phyloP scores from a whole-genome alignment of 148 eudicot species.

The Rhododendron kiyosumense region DNA sequence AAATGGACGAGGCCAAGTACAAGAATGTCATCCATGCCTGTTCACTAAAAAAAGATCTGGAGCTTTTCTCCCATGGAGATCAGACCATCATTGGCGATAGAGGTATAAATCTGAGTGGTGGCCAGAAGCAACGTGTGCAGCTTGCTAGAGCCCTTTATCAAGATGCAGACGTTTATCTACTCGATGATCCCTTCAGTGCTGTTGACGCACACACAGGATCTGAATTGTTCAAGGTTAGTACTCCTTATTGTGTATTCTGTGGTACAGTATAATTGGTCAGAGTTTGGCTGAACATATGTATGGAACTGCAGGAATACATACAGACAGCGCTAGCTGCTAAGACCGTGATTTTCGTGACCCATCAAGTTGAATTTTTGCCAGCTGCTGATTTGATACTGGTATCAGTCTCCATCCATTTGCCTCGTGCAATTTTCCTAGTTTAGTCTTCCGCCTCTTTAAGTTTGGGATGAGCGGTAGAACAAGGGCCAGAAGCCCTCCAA shows the following conservation, averaged over 20 bases:
- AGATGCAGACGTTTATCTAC: slow-evolving; percentile 89
- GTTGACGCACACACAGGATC: slow-evolving; percentile 96
- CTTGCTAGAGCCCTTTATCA: slow-evolving; percentile 97
- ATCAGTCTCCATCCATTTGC: slow-evolving; percentile 8
- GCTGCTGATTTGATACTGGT: slow-evolving; percentile 90
- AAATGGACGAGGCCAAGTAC: slow-evolving; percentile 79
- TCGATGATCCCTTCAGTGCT: slow-evolving; percentile 98
- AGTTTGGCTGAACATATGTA: slow-evolving; percentile 22
- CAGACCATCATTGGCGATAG: slow-evolving; percentile 93
- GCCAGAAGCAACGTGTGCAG: slow-evolving; percentile 97
- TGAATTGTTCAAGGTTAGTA: slow-evolving; percentile 67
- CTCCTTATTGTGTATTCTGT: slow-evolving; percentile 1
- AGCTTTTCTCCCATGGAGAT: slow-evolving; percentile 83
- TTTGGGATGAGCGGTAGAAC: background rate
- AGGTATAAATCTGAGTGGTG: slow-evolving; percentile 97
- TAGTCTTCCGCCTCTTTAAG: background rate
- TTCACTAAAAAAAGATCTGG: slow-evolving; percentile 77
- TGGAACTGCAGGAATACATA: slow-evolving; percentile 69
- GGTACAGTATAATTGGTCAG: slow-evolving; percentile 6
- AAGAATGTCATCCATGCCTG: slow-evolving; percentile 72
- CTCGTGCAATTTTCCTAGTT: background rate
- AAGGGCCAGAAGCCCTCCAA: background rate
- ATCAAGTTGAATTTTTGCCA: slow-evolving; percentile 95
- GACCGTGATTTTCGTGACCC: slow-evolving; percentile 83
- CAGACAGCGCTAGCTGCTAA: slow-evolving; percentile 62